phyloP scores from a whole-genome alignment of 768 basidiomycete genomes.

The Russula emetica region DNA sequence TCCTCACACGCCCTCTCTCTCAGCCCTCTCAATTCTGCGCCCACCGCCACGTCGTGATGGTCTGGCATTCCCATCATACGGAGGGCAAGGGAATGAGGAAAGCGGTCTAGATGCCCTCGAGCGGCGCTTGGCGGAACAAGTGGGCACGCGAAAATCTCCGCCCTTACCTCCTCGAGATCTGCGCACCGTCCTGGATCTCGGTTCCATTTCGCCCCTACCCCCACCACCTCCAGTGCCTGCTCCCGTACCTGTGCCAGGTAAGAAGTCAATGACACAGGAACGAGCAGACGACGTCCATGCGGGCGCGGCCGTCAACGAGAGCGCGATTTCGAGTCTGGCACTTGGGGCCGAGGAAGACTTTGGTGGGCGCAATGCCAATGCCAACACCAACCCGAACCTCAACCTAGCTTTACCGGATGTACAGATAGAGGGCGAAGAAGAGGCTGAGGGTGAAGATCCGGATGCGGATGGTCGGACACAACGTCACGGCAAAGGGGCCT shows the following conservation, averaged over 20 bases:
- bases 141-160: conserved; percentile 56
- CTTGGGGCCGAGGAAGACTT: conserved; percentile 35
- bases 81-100: conserved; percentile 32
- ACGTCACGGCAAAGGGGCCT: conserved; percentile 19
- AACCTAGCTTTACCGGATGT: conserved; percentile 20
- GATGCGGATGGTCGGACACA: conserved; percentile 26
- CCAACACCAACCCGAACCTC: conserved; percentile 36
- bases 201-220: neutral
- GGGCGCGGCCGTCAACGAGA: conserved; percentile 37
- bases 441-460: conserved; percentile 5
- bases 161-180: conserved; percentile 36
- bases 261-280: conserved; percentile 9
- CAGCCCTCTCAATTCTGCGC: conserved; percentile 34
- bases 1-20: conserved; percentile 33
- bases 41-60: conserved; percentile 21
- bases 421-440: conserved; percentile 5
- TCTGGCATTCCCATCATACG: neutral
- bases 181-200: conserved; percentile 33
- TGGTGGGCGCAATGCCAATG: conserved; percentile 34
- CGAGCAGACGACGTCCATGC: conserved; percentile 31
- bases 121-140: conserved; percentile 59
- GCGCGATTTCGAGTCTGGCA: conserved; percentile 47
- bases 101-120: conserved; percentile 74
- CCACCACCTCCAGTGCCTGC: conserved; percentile 5
- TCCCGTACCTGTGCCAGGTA: conserved; percentile 15